phyloP scores from a whole-genome alignment of 2,329 filamentous ascomycete species.

The Teratosphaeria epicoccoides region DNA sequence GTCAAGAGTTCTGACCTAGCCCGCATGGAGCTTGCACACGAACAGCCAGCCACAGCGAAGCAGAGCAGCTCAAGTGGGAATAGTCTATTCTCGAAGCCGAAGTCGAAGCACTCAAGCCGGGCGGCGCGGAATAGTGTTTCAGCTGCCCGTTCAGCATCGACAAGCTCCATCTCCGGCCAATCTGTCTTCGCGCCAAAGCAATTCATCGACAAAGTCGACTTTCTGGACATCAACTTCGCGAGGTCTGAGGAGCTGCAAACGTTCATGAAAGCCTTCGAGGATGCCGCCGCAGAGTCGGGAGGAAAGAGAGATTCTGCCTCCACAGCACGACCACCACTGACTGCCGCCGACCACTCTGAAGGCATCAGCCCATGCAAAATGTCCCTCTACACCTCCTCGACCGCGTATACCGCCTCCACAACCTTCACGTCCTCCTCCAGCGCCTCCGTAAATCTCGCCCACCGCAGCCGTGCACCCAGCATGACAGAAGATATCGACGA shows the following conservation, averaged over 20 bases:
- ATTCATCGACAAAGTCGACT: not conserved
- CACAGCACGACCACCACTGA: not conserved
- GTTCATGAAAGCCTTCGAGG: not conserved
- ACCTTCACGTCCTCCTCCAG: not conserved
- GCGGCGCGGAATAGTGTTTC: not conserved
- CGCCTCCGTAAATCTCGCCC: not conserved
- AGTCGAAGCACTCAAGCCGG: not conserved
- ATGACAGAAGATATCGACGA: not conserved
- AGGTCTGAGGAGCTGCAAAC: not conserved
- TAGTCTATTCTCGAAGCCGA: not conserved
- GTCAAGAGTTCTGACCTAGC: not conserved
- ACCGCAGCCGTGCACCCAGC: not conserved
- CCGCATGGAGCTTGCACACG: not conserved
- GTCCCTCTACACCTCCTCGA: not conserved
- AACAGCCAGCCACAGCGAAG: not conserved
- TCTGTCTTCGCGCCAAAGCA: not conserved
- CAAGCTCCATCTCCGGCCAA: not conserved
- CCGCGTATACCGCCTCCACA: not conserved
- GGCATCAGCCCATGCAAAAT: not conserved
- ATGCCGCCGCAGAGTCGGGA: not conserved
- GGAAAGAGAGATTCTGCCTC: not conserved
- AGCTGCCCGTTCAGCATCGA: not conserved
- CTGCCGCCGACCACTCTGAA: not conserved
- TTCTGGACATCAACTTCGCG: not conserved
- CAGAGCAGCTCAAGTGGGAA: not conserved